These are phyloP conservation scores for Podosphaera fusca DNA, from an alignment of 2,329 filamentous ascomycete species.

Conservation along the genomic window DNA sequence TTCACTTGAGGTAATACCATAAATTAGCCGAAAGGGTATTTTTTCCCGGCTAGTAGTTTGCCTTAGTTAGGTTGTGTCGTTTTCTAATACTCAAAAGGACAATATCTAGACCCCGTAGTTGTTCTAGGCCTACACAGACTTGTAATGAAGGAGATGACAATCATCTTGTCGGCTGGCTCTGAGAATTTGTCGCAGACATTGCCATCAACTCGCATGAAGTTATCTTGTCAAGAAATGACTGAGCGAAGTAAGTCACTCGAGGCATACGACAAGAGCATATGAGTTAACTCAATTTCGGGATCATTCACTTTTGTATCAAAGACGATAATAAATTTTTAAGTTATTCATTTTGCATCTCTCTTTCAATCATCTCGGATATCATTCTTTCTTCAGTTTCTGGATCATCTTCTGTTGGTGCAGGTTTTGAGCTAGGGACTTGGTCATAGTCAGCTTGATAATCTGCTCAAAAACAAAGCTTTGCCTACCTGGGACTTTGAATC, in stretches of 20 bases:
- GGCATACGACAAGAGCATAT: neutral
- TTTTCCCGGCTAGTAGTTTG: neutral
- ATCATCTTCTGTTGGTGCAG: conserved; percentile 14
- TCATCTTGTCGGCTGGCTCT: neutral
- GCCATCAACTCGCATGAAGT: neutral
- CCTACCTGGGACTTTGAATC: conserved; percentile 34
- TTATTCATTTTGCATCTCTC: neutral
- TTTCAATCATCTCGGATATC: neutral
- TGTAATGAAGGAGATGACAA: neutral
- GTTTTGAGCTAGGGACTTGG: conserved; percentile 11
- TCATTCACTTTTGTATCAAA: neutral
- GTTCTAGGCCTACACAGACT: neutral
- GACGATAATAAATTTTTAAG: neutral
- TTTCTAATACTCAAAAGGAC: neutral
- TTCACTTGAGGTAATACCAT: too few species aligned
- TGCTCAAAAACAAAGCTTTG: neutral
- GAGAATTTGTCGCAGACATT: neutral
- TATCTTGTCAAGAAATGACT: neutral
- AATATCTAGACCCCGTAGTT: neutral
- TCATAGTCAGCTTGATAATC: neutral
- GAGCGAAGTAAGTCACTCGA: neutral
- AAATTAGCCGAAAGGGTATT: neutral
- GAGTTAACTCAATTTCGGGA: neutral
- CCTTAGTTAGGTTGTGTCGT: neutral
- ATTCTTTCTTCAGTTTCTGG: conserved; percentile 11